Evolutionary conservation across 331 rosid genomes (phyloP), one percentile per base, ranked within the genome.

Genomic region (Acacia pycnantha): DNA sequence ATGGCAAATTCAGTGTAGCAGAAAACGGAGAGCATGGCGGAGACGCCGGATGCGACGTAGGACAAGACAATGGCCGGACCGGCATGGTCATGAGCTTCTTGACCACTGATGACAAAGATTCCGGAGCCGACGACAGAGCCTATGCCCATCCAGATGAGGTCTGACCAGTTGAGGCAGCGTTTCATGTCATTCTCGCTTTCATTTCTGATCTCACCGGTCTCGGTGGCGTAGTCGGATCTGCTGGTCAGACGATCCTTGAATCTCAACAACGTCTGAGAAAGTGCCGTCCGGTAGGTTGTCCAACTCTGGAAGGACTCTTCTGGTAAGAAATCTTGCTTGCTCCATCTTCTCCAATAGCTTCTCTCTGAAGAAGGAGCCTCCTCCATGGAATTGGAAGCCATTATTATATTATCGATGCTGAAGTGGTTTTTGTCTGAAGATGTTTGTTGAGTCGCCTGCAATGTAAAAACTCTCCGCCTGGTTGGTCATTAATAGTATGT

Each of bases 241-340:
- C 82, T 76, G 2, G 8, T 4, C 33, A 89, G 76, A 54, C 92
- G 48, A 44, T 89, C 86, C 79, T 84, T 89, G 84, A 86, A 89
- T 81, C 92, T 61, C 6, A 40, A 43, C 86, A 70, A 11, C 59
- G 86, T 80, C 67, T 89, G 82, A 33, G 87, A 89, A 13, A 89
- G 87, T 1, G 88, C 87, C 19, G 22, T 33, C 5, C 47, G 0
- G 29, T 86, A 89, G 76, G 67, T 84, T 82, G 27, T 76, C 90
- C 90, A 86, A 67, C 85, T 89, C 53, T 86, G 85, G 61, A 89
- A 89, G 40, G 92, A 89, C 26, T 86, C 83, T 16, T 94, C 98
- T 8, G 97, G 98, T 16, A 92, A 81, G 89, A 94, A 93, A 81
- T 93, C 97, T 77, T 91, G 89, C 48, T 87, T 91, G 82, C 88